Evolutionary conservation across 805 yeast genomes (phyloP), one percentile per base, ranked within the genome.

Genomic region (Cyberlindnera mycetangii): DNA sequence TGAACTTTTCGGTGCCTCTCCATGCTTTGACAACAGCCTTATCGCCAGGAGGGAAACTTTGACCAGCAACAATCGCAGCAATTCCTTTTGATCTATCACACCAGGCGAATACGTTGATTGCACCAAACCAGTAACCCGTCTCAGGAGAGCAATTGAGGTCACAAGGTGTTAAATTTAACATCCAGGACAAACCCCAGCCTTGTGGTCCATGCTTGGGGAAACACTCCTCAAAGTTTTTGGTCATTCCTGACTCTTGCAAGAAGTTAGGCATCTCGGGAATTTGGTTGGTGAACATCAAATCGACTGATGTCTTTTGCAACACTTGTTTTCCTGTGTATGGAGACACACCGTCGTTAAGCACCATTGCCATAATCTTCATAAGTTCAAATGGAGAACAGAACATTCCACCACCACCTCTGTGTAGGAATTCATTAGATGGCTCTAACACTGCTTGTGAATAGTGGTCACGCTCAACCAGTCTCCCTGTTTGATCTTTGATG

Each of bases 391-490:
- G 69, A 5, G 65, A 67, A 1, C 71, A 64, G 35, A 61, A 70
- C 24, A 66, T 48, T 5, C 77, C 77, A 7, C 67, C 72, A 22
- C 77, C 77, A 8, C 75, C 77, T 50, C 67, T 59, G 38, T 64
- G 63, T 22, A 64, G 34, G 35, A 44, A 38, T 8, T 17, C 16
- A 5, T 37, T 33, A 21, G 28, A 11, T 25, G 28, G 28, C 14
- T 25, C 28, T n/a, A 25, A n/a, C 14, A n/a, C 28, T 10, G 28
- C 14, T 10, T 25, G 7, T 12, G 12, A 4, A 10, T 7, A 25
- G 7, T 25, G 28, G 5, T 12, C 16, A 32, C 39, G 3, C 34
- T 39, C 27, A 42, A 42, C 27, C 38, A 20, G 27, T 5, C 7
- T 14, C 8, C 32, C 56, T 32, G 37, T 54, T 47, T 50, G 17